Percentiles rank a stretch among this genome's conserved stretches.
phyloP scores from a whole-genome alignment of 2,329 filamentous ascomycete genomes.

The Colletotrichum sp. region DNA sequence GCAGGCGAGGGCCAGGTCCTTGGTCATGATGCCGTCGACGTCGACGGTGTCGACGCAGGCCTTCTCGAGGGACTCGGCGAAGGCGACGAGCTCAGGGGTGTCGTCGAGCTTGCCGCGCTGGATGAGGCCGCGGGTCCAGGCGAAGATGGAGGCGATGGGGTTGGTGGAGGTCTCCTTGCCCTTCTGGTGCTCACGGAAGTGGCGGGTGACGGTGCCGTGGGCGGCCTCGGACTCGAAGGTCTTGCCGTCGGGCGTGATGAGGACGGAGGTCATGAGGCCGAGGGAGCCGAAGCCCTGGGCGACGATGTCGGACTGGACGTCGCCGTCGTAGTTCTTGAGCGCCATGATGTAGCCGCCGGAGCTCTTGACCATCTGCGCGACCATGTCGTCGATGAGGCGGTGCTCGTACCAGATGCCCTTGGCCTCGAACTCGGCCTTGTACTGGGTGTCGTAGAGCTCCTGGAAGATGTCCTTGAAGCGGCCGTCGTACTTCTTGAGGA shows the following conservation, averaged over 20 bases:
- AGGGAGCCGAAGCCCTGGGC: conserved; percentile 98
- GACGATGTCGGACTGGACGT: conserved; percentile 98
- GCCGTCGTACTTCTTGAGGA: conserved; percentile 98
- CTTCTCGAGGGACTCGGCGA: conserved; percentile 89
- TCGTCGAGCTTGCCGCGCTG: conserved; percentile 93
- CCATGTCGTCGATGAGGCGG: conserved; percentile 99
- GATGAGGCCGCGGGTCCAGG: conserved; percentile 93
- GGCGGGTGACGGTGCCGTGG: conserved; percentile 96
- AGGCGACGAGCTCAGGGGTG: conserved; percentile 90
- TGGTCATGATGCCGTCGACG: conserved; percentile 96
- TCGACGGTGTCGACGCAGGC: conserved; percentile 96
- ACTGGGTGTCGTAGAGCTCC: conserved; percentile 87
- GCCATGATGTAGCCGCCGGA: conserved; percentile 96
- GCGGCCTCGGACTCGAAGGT: conserved; percentile 98
- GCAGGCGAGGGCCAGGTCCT: conserved; percentile 94
- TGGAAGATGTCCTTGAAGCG: conserved; percentile 99
- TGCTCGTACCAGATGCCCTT: conserved; percentile 99
- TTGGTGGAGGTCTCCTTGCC: conserved; percentile 97
- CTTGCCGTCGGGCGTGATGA: conserved; percentile 95
- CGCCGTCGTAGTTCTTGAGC: conserved; percentile 99
- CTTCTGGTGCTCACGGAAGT: conserved; percentile 99
- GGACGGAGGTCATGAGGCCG: conserved; percentile 96
- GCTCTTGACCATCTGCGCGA: conserved; percentile 99
- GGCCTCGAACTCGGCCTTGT: conserved; percentile 87
- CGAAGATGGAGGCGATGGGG: conserved; percentile 98